Evolutionary conservation across 164 flowering plant genomes (phyloP).

Genomic region (Echeveria elegans): DNA sequence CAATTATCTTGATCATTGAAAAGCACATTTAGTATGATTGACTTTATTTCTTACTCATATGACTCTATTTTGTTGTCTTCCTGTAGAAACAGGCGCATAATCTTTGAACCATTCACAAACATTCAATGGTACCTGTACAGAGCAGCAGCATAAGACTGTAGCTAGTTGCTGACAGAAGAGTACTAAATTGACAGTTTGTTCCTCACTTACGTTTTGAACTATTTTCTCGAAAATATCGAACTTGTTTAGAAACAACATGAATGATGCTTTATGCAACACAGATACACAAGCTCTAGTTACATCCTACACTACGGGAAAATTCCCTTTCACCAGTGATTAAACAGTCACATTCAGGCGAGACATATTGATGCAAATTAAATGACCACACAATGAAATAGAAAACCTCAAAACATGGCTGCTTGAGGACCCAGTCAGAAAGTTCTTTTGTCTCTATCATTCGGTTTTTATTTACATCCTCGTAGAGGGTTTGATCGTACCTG

Average conservation of each 20-base stretch:
- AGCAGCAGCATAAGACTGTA: constrained; percentile 8
- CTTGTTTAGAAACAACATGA: constrained; percentile 95
- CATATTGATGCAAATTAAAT: not conserved
- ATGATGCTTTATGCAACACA: constrained; percentile 80
- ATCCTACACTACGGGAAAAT: not conserved
- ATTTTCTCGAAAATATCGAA: constrained; percentile 96
- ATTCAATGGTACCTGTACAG: constrained; percentile 69
- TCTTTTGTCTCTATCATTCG: constrained; percentile 93
- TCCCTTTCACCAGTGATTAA: not conserved
- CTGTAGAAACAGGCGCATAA: constrained; percentile 80
- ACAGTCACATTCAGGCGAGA: not conserved
- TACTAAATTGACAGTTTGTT: not conserved
- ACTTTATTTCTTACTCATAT: constrained; percentile 64
- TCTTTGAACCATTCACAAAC: constrained; percentile 98
- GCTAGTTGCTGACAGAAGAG: not conserved
- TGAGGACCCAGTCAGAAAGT: constrained; percentile 91
- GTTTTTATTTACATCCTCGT: constrained; percentile 85
- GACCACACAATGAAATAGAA: not conserved
- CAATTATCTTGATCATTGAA: not conserved
- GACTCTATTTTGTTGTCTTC: constrained; percentile 95
- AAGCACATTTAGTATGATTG: not conserved
- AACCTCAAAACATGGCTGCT: constrained; percentile 98
- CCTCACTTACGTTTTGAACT: constrained; percentile 59
- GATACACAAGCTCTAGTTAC: not conserved
- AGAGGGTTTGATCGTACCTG: constrained; percentile 95